Percentiles rank a stretch among this genome's conserved stretches.
phyloP scores from a whole-genome alignment of 257 asterid species.

The Solanum microdontum region DNA sequence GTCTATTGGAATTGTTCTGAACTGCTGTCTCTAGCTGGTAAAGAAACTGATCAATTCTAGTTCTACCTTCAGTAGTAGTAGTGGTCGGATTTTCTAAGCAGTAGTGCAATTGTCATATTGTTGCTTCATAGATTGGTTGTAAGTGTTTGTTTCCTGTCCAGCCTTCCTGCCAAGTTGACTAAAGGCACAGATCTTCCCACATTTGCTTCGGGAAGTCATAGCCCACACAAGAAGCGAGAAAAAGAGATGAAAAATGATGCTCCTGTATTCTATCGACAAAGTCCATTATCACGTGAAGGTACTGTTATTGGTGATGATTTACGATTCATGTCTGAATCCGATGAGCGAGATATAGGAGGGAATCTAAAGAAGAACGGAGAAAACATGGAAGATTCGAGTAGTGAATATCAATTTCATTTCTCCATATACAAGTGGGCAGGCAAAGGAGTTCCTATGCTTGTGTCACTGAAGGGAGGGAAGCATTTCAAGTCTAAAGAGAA shows the following conservation, averaged over 20 bases:
- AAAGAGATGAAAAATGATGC: constrained; percentile 16
- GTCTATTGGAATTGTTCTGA: neutral
- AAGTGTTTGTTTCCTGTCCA: constrained; percentile 7
- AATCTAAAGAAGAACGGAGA: constrained; percentile 6
- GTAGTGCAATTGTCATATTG: neutral
- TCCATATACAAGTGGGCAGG: constrained; percentile 92
- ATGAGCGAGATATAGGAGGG: constrained; percentile 10
- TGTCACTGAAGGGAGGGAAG: constrained; percentile 22
- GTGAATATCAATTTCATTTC: constrained; percentile 56
- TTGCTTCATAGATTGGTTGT: neutral
- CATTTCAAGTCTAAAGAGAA: constrained; percentile 13
- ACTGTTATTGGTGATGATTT: constrained; percentile 20
- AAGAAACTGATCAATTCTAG: neutral
- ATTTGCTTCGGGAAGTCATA: constrained; percentile 24
- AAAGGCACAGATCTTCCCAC: constrained; percentile 32
- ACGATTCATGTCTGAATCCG: constrained; percentile 7
- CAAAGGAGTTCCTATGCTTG: constrained; percentile 44
- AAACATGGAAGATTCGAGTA: constrained; percentile 6
- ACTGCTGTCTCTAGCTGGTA: neutral
- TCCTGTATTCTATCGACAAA: constrained; percentile 16
- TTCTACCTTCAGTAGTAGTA: neutral
- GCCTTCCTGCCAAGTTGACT: constrained; percentile 40
- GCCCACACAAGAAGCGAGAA: constrained; percentile 12
- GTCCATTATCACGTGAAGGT: constrained; percentile 35
- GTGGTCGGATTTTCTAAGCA: neutral